Evolutionary conservation across 169 alveolate species (phyloP).

Genomic region (Miamiensis avidus): DNA sequence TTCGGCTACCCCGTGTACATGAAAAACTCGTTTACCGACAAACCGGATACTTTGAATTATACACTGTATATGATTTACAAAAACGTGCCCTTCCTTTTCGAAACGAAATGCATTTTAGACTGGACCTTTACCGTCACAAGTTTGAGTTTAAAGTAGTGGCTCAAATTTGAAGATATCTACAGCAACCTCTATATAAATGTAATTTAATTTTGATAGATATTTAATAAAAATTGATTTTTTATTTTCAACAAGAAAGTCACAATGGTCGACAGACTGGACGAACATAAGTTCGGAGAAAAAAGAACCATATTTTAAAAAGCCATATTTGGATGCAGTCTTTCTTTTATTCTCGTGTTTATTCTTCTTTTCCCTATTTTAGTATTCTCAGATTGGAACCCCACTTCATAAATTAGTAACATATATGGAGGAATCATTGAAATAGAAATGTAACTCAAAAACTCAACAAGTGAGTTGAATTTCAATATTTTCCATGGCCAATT

Average conservation of each 20-base stretch:
- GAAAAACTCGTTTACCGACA: constrained; percentile 57
- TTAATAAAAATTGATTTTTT: background rate
- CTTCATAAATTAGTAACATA: constrained; percentile 24
- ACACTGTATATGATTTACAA: constrained; percentile 59
- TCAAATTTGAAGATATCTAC: constrained; percentile 79
- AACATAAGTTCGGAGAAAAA: constrained; percentile 37
- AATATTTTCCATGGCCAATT: constrained; percentile 12
- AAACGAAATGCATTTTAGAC: constrained; percentile 79
- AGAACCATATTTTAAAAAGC: constrained; percentile 48
- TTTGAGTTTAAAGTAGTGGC: constrained; percentile 82
- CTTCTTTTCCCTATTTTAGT: constrained; percentile 66
- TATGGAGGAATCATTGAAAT: constrained; percentile 14
- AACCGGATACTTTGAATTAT: constrained; percentile 42
- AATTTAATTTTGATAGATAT: no score
- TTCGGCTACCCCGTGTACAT: constrained; percentile 71
- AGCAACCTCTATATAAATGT: constrained; percentile 48
- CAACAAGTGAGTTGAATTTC: constrained; percentile 10
- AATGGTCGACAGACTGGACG: constrained; percentile 36
- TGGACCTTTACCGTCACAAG: constrained; percentile 87
- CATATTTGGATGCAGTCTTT: constrained; percentile 48
- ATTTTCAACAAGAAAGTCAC: constrained; percentile 5
- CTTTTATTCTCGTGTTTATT: constrained; percentile 42
- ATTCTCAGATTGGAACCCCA: constrained; percentile 49
- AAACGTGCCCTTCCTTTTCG: constrained; percentile 81
- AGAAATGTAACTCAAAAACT: constrained; percentile 10